A percentile compares a stretch with the other conserved stretches of the same genome.
These are phyloP conservation scores for Cucurbita argyrosperma DNA, from an alignment of 306 rosid species.

Conservation along the genomic window DNA sequence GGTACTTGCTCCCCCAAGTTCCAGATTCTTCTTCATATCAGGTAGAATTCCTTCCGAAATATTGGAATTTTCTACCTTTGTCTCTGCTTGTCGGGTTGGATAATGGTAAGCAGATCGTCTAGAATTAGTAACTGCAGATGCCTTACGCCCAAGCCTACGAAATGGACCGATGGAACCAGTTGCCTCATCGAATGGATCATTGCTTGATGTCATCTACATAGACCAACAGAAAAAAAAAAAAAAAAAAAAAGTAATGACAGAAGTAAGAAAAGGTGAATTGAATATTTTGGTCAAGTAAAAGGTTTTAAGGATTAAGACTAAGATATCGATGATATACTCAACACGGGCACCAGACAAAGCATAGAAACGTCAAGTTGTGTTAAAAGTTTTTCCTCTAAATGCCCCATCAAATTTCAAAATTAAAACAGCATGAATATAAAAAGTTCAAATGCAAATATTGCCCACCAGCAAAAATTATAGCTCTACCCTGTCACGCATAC, in stretches of 20 bases:
- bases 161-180: conserved; percentile 73
- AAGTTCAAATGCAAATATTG: neutral
- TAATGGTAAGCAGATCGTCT: conserved; percentile 23
- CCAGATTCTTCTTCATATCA: conserved; percentile 20
- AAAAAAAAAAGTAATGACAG: neutral
- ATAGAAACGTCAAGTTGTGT: neutral
- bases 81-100: conserved; percentile 18
- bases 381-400: neutral
- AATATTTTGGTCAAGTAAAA: neutral
- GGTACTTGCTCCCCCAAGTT: conserved; percentile 22
- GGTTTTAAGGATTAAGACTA: neutral
- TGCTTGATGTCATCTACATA: conserved; percentile 31
- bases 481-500: neutral
- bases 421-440: neutral
- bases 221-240: neutral
- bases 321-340: neutral
- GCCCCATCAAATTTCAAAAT: neutral
- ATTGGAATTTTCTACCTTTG: conserved; percentile 16
- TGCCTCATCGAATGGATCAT: conserved; percentile 29
- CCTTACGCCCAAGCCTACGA: conserved; percentile 35
- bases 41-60: conserved; percentile 26
- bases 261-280: neutral
- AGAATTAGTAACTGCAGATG: conserved; percentile 28
- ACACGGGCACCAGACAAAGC: neutral
- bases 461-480: neutral